These are phyloP conservation scores for Calonectria fujianensis DNA, from an alignment of 2,329 filamentous ascomycete species.

Conservation along the genomic window DNA sequence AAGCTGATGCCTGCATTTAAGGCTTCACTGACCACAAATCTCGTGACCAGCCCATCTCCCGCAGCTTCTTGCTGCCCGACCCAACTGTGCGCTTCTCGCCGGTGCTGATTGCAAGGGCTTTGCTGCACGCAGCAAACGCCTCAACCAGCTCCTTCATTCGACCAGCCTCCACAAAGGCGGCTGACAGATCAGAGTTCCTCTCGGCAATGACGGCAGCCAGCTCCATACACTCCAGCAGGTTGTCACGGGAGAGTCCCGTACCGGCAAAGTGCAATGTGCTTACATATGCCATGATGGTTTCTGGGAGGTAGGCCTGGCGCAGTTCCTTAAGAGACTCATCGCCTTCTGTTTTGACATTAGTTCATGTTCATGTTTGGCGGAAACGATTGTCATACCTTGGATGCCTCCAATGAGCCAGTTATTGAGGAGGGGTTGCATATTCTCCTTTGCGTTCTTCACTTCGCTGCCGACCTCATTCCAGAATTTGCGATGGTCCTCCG, in stretches of 20 bases:
- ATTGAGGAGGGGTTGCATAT: constrained; percentile 77
- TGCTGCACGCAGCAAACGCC: constrained; percentile 85
- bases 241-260: constrained; percentile 82
- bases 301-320: constrained; percentile 87
- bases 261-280: constrained; percentile 87
- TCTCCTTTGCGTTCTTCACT: constrained; percentile 72
- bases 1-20: constrained; percentile 39
- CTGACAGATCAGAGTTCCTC: constrained; percentile 79
- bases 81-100: constrained; percentile 72
- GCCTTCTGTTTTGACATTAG: constrained; percentile 66
- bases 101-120: constrained; percentile 77
- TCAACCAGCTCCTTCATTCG: constrained; percentile 86
- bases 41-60: constrained; percentile 77
- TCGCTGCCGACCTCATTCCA: constrained; percentile 72
- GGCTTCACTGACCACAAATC: constrained; percentile 76
- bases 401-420: constrained; percentile 77
- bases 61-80: constrained; percentile 74
- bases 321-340: constrained; percentile 78
- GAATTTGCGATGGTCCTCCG: constrained; percentile 66
- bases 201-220: constrained; percentile 85
- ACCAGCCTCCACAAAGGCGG: constrained; percentile 77
- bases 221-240: constrained; percentile 90
- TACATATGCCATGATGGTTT: constrained; percentile 89
- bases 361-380: neutral
- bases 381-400: constrained; percentile 67